Evolutionary conservation across 2,329 filamentous ascomycete species (phyloP).

Genomic region (Claviceps quebecensis): DNA sequence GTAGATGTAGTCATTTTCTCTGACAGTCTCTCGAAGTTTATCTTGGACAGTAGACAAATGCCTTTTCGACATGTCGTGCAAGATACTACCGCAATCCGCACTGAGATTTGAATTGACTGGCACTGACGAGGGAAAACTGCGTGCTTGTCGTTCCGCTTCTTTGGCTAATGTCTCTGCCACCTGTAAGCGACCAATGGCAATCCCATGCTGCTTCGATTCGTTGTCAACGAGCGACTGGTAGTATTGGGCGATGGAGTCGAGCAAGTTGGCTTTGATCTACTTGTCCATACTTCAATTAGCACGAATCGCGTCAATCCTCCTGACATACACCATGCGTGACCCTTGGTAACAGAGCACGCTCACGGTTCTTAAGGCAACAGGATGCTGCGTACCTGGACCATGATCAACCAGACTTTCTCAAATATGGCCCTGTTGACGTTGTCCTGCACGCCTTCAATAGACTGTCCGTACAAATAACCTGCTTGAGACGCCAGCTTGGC

Average conservation of each 20-base stretch:
- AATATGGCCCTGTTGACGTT: conserved; percentile 86
- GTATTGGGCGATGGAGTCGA: conserved; percentile 79
- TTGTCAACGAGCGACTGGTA: conserved; percentile 87
- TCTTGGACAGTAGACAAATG: conserved; percentile 71
- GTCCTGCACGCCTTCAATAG: conserved; percentile 79
- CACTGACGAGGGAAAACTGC: conserved; percentile 65
- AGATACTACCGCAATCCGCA: conserved; percentile 58
- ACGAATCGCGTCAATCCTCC: not conserved
- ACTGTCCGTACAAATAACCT: conserved; percentile 74
- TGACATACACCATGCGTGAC: not conserved
- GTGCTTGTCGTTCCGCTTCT: conserved; percentile 64
- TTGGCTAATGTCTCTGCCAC: conserved; percentile 65
- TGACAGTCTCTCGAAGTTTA: conserved; percentile 59
- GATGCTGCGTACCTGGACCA: conserved; percentile 51
- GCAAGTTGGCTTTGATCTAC: conserved; percentile 64
- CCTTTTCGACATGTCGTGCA: conserved; percentile 73
- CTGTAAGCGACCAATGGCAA: conserved; percentile 70
- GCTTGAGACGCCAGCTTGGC: conserved; percentile 91
- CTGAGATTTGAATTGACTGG: conserved; percentile 72
- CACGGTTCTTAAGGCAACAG: too few species aligned
- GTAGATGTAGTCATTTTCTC: conserved; percentile 98
- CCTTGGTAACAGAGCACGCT: too few species aligned
- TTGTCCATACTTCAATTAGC: not conserved
- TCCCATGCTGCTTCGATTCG: conserved; percentile 74
- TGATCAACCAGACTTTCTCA: conserved; percentile 80